phyloP scores from a whole-genome alignment of 306 rosid species.

The Rosa persica region DNA sequence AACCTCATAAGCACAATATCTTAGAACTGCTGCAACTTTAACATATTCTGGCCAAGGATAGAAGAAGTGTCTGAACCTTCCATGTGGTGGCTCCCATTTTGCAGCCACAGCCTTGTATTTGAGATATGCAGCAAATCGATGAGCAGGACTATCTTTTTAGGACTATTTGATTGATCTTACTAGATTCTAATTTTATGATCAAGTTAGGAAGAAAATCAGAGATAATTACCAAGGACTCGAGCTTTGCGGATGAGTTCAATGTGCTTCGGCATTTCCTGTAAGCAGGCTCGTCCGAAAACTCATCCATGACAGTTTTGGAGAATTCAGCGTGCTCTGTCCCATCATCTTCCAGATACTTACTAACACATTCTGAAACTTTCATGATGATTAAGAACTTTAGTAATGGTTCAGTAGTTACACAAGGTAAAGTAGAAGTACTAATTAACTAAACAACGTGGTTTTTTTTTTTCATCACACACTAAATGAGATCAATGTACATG shows the following conservation, averaged over 20 bases:
- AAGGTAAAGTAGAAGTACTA: neutral
- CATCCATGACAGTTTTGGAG: slow-evolving; percentile 49
- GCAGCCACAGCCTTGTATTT: slow-evolving; percentile 58
- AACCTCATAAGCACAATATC: slow-evolving; percentile 69
- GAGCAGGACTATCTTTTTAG: neutral
- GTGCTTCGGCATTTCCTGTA: slow-evolving; percentile 56
- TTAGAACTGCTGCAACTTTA: slow-evolving; percentile 61
- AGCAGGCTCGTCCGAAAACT: slow-evolving; percentile 61
- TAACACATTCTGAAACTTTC: slow-evolving; percentile 51
- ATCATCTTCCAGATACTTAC: slow-evolving; percentile 58
- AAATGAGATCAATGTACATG: neutral
- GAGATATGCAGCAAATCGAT: slow-evolving; percentile 6
- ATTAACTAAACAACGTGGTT: neutral
- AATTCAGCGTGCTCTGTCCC: slow-evolving; percentile 42
- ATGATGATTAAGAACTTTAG: neutral
- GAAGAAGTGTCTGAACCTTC: slow-evolving; percentile 61
- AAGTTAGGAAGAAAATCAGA: neutral
- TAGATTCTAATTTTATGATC: neutral
- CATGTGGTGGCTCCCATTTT: slow-evolving; percentile 92
- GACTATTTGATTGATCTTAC: neutral
- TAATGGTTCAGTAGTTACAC: neutral
- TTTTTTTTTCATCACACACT: neutral
- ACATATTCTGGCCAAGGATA: slow-evolving; percentile 75
- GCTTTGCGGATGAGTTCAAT: slow-evolving; percentile 60
- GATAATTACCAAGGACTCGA: slow-evolving; percentile 51